Conservation (phyloP, 2,329 filamentous ascomycete species). For the Alternaria incomplexa region DNA sequence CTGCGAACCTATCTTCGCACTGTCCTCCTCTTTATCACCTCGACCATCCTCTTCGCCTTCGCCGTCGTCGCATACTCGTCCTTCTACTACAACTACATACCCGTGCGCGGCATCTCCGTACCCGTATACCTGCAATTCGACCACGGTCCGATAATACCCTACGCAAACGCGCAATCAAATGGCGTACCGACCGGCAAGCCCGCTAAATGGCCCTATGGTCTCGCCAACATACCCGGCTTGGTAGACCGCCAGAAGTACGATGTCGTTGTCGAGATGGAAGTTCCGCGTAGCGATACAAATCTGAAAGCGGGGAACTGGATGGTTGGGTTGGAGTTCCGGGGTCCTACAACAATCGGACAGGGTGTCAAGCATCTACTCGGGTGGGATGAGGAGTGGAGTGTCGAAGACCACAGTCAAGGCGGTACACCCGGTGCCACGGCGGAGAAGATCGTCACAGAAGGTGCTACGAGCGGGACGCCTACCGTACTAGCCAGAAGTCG, state of each 20-base stretch:
- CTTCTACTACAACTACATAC: slow-evolving; percentile 74
- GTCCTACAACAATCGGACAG: slow-evolving; percentile 14
- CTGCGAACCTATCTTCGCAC: slow-evolving; percentile 69
- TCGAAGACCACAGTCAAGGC: slow-evolving; percentile 29
- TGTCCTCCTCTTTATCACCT: slow-evolving; percentile 60
- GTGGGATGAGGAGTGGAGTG: slow-evolving; percentile 43
- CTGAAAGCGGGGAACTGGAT: slow-evolving; percentile 89
- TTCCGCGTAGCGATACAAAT: slow-evolving; percentile 82
- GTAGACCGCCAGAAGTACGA: slow-evolving; percentile 81
- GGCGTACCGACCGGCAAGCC: slow-evolving; percentile 1
- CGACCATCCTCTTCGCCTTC: slow-evolving; percentile 61
- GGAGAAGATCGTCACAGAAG: slow-evolving; percentile 8
- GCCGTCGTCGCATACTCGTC: slow-evolving; percentile 67
- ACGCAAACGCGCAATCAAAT: slow-evolving; percentile 9
- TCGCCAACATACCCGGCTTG: slow-evolving; percentile 50
- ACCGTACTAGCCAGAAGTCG: slow-evolving; percentile 59
- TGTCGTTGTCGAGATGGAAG: slow-evolving; percentile 72
- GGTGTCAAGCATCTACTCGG: slow-evolving; percentile 29
- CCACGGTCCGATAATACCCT: slow-evolving; percentile 24
- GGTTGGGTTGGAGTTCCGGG: slow-evolving; percentile 76
- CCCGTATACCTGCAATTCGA: slow-evolving; percentile 71
- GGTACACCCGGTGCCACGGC: slow-evolving; percentile 10
- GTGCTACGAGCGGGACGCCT: slow-evolving; percentile 17
- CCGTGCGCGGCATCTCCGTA: slow-evolving; percentile 67
- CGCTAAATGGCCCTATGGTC: slow-evolving; percentile 58